phyloP scores from a whole-genome alignment of 139 green algal genomes.

The Chlamydomonas asymmetrica region DNA sequence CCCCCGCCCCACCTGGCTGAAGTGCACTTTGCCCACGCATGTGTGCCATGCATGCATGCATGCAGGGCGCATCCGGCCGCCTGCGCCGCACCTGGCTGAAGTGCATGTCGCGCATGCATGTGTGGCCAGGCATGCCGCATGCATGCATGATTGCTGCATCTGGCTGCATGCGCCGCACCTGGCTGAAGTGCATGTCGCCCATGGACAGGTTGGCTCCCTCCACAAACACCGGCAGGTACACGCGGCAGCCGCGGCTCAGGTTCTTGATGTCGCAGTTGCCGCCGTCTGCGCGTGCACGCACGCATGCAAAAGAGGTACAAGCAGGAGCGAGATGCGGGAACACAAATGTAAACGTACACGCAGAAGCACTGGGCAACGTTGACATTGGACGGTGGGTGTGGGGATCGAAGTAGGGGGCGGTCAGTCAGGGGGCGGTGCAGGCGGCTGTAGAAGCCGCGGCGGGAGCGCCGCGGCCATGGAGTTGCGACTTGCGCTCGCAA shows the following conservation, averaged over 20 bases:
- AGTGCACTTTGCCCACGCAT: slow-evolving; percentile 81
- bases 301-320: slow-evolving; percentile 23
- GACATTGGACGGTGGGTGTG: too few species aligned
- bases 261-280: slow-evolving; percentile 88
- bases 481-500: too few species aligned
- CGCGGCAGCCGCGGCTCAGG: slow-evolving; percentile 46
- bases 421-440: too few species aligned
- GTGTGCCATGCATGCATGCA: too few species aligned
- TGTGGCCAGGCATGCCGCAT: neutral
- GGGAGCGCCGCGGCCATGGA: too few species aligned
- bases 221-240: slow-evolving; percentile 81
- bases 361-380: too few species aligned
- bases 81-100: slow-evolving; percentile 56
- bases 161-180: neutral
- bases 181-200: slow-evolving; percentile 81
- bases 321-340: neutral
- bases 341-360: too few species aligned
- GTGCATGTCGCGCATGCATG: slow-evolving; percentile 66
- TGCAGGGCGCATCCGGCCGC: too few species aligned
- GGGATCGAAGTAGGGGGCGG: too few species aligned
- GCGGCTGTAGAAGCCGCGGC: too few species aligned
- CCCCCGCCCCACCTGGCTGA: too few species aligned
- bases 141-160: neutral
- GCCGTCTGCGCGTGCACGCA: too few species aligned
- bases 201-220: slow-evolving; percentile 72